Base-by-base conservation (phyloP, 257 asterid species). In the Capsicum pubescens region DNA sequence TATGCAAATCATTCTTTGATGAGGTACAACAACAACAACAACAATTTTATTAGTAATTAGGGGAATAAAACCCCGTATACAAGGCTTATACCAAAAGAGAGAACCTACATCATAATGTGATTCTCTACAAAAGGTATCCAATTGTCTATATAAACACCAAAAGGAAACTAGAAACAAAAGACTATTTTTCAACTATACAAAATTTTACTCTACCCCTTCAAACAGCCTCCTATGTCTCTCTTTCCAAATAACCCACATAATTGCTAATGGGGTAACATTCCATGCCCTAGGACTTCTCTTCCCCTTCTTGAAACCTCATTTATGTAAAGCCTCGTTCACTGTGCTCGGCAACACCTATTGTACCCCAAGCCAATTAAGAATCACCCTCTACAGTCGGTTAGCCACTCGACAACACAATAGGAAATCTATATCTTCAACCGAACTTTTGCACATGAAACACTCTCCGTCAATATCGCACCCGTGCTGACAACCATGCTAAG, bases 361-460 rank as follows among this genome's bases (percentile, higher is more conserved):
- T n/a, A 32, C n/a, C 71, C 71, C 44, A 66, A 66, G 13, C 71
- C 39, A 64, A 14, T 66, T 32, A 66, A 66, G 71, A 66, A 32
- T 17, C 71, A 66, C 70, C 70, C 70, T 64, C 70, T 16, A 26
- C 44, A 10, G 9, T 12, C 6, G 70, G 42, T 64, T 64, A 36
- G 70, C 17, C 42, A 14, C 70, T 64, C 7, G 46, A 66, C 71
- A 32, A 26, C 26, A 16, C 71, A 64, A 26, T 64, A 26, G n/a
- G 72, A 66, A n/a, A 66, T 66, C 72, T 32, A 12, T 9, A 66
- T 66, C 72, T 66, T 66, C 72, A 66, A 46, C 71, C 72, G 11
- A 64, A 32, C 44, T 66, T 66, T 32, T 66, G 72, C 71, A 32
- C 72, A 66, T 11, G 71, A 32, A 66, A 66, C 46, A 66, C 46